A percentile compares a stretch with the other conserved stretches of the same genome.
phyloP scores from a whole-genome alignment of 148 eudicot genomes.

The Linanthus parryae region DNA sequence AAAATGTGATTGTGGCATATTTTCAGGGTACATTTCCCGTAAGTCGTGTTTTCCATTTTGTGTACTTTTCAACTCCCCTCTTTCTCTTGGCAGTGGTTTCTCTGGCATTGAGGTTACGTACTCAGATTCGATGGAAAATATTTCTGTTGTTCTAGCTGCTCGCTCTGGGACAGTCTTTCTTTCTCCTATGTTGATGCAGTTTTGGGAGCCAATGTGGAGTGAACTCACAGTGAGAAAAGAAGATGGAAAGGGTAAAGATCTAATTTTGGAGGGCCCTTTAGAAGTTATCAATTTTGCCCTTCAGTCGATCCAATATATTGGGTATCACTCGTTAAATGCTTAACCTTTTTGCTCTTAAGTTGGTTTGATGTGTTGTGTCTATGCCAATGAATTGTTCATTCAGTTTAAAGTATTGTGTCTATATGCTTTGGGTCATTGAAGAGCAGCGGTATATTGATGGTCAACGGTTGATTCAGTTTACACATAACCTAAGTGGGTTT shows the following conservation, averaged over 20 bases:
- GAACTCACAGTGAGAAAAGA: constrained; percentile 33
- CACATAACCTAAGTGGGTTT: too few species aligned
- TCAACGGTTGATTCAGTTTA: too few species aligned
- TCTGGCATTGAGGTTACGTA: constrained; percentile 55
- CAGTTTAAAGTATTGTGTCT: too few species aligned
- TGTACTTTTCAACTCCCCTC: neutral
- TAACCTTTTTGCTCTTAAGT: neutral
- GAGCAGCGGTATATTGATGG: too few species aligned
- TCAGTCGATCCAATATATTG: constrained; percentile 74
- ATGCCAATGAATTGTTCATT: too few species aligned
- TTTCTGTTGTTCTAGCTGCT: constrained; percentile 54
- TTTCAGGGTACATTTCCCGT: too few species aligned
- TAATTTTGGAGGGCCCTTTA: constrained; percentile 50
- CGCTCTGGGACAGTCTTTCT: constrained; percentile 52
- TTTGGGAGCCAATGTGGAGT: constrained; percentile 70
- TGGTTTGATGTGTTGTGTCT: too few species aligned
- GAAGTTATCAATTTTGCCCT: constrained; percentile 80
- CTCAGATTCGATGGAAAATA: constrained; percentile 59
- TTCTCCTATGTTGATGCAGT: constrained; percentile 60
- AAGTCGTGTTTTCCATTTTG: neutral
- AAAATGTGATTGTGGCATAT: constrained; percentile 1
- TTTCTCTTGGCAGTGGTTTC: constrained; percentile 59
- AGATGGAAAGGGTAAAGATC: constrained; percentile 27
- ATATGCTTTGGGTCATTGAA: too few species aligned
- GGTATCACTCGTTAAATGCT: constrained; percentile 35